Percentiles rank a stretch among this genome's conserved stretches.
Evolutionary conservation across 768 basidiomycete genomes (phyloP).

Genomic region (Tricholoma terreum): DNA sequence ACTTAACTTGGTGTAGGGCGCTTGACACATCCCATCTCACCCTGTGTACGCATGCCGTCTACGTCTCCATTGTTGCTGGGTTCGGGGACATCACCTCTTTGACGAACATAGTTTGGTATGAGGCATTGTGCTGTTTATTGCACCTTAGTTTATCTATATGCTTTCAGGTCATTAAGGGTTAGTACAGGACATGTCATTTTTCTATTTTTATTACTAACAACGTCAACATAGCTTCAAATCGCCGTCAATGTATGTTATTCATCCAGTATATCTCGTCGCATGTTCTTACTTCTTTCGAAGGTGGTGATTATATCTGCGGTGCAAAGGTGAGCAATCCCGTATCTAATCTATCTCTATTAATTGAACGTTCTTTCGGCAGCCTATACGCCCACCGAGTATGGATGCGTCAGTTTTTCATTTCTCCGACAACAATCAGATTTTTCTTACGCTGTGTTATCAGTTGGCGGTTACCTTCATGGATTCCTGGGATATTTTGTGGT

Average conservation of each 20-base stretch:
- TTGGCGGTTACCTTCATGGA: slow-evolving; percentile 37
- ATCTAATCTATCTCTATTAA: background rate
- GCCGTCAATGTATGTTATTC: slow-evolving; percentile 35
- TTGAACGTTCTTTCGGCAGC: slow-evolving; percentile 19
- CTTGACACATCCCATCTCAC: slow-evolving; percentile 27
- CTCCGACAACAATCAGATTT: background rate
- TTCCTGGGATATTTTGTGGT: slow-evolving; percentile 35
- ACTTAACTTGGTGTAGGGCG: slow-evolving; percentile 13
- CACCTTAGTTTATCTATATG: background rate
- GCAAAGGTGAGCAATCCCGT: slow-evolving; percentile 33
- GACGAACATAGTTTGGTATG: slow-evolving; percentile 10
- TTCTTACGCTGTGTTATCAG: slow-evolving; percentile 12
- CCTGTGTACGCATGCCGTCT: slow-evolving; percentile 26
- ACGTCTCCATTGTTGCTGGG: slow-evolving; percentile 20
- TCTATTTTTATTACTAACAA: background rate
- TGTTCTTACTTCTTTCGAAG: slow-evolving; percentile 13
- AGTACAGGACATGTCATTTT: background rate
- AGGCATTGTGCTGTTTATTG: background rate
- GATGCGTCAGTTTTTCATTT: slow-evolving; percentile 36
- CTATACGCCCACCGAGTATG: slow-evolving; percentile 46
- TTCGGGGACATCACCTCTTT: slow-evolving; percentile 22
- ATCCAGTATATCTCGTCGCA: background rate
- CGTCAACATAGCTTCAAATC: slow-evolving; percentile 34
- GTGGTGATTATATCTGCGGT: slow-evolving; percentile 43
- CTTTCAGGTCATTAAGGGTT: slow-evolving; percentile 25